A percentile compares a stretch with the other conserved stretches of the same genome.
phyloP scores from a whole-genome alignment of 495 filamentous ascomycete species.

The Xylaria palmicola region DNA sequence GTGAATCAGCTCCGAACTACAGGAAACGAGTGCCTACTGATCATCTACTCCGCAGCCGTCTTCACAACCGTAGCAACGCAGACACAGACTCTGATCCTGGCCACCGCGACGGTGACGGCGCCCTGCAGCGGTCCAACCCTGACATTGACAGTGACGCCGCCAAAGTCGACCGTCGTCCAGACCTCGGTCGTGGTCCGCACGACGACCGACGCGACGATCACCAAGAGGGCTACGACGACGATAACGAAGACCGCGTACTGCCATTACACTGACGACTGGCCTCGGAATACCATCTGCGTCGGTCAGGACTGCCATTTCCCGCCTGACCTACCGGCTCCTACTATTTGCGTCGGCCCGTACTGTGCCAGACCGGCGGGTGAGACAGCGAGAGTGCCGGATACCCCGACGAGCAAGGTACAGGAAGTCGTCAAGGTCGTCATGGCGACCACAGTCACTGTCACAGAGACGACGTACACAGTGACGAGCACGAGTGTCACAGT shows the following conservation, averaged over 20 bases:
- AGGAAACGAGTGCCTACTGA: neutral
- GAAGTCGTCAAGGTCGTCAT: slow-evolving; percentile 26
- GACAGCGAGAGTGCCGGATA: slow-evolving; percentile 7
- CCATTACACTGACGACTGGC: slow-evolving; percentile 27
- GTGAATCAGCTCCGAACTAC: neutral
- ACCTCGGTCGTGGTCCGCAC: slow-evolving; percentile 36
- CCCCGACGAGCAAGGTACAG: slow-evolving; percentile 3
- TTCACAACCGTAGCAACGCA: slow-evolving; percentile 32
- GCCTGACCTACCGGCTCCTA: slow-evolving; percentile 8
- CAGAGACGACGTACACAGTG: slow-evolving; percentile 43
- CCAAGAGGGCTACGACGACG: slow-evolving; percentile 36
- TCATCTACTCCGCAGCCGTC: slow-evolving; percentile 28
- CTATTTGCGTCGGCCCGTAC: neutral
- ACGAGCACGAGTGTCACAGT: slow-evolving; percentile 39
- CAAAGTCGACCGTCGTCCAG: slow-evolving; percentile 30
- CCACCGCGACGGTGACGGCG: slow-evolving; percentile 35
- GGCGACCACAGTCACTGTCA: slow-evolving; percentile 39
- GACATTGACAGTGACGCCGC: slow-evolving; percentile 38
- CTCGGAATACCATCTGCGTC: slow-evolving; percentile 26
- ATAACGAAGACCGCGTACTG: slow-evolving; percentile 35
- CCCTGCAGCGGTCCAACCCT: slow-evolving; percentile 37
- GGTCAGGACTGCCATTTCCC: slow-evolving; percentile 18
- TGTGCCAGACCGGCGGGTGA: neutral
- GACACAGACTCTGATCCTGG: slow-evolving; percentile 38
- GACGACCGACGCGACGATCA: slow-evolving; percentile 36